Base-by-base conservation (phyloP, 805 yeast species). In the Saccharomycopsis capsularis region DNA sequence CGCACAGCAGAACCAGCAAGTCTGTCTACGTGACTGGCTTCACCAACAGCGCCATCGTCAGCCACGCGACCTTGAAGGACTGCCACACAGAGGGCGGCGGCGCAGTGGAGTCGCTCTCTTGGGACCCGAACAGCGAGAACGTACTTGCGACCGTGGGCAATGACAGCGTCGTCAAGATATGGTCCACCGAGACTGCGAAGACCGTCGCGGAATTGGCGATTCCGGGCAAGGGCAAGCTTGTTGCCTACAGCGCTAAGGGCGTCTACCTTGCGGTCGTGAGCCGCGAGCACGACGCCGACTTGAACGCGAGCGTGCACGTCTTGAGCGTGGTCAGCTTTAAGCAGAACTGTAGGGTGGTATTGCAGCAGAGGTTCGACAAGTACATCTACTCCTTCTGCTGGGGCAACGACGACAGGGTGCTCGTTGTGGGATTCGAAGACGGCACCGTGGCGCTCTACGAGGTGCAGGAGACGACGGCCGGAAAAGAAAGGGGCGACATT, bases 101-200 rank as follows among this genome's bases (percentile, higher is more conserved):
- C 3, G 3, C 35, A 6, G 32, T 47, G 3, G 47, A 21, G n/a
- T 7, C 25, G 3, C 4, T 50, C 7, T 18, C 42, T 3, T 50
- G 54, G 54, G 24, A 47, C 13, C 46, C 48, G 4, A 11, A 13
- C n/a, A 42, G 21, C 23, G 54, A 50, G 6, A n/a, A 13, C 16
- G 15, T 27, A 5, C 7, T 50, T 6, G 50, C 50, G 11, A 37
- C 51, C 4, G 49, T 50, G 18, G 54, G 51, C 13, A 13, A n/a
- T 6, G 51, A 47, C 30, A 21, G n/a, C 6, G 22, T 16, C 18
- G 30, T 50, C 29, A 47, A 42, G 18, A 39, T 42, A 4, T 50
- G 54, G 54, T 23, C 46, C 34, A 18, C 18, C 6, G 18, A 18
- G 13, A 42, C 40, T 16, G 34, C 15, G 21, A 37, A 47, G 16